phyloP scores from a whole-genome alignment of 768 basidiomycete species.

The Rhodocollybia butyracea region DNA sequence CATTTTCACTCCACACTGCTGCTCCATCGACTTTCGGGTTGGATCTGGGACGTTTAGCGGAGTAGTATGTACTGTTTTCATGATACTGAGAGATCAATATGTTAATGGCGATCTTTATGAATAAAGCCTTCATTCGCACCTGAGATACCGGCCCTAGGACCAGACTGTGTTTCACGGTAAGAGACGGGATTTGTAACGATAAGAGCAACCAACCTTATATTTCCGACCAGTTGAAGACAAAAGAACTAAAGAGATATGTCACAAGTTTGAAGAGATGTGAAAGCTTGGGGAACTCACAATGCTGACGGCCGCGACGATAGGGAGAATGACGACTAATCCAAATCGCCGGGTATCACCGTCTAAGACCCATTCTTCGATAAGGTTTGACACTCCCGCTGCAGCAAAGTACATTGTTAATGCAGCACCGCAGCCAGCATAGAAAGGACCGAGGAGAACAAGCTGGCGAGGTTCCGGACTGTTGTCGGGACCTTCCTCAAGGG shows the following conservation, averaged over 20 bases:
- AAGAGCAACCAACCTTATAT: too few species aligned
- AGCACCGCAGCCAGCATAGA: slow-evolving; percentile 67
- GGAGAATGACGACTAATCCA: slow-evolving; percentile 58
- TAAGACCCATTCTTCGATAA: slow-evolving; percentile 65
- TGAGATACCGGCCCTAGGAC: too few species aligned
- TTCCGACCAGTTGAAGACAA: slow-evolving; percentile 66
- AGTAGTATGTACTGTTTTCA: slow-evolving; percentile 54
- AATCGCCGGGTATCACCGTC: slow-evolving; percentile 66
- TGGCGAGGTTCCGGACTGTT: slow-evolving; percentile 25
- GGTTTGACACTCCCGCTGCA: slow-evolving; percentile 52
- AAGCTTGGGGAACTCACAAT: slow-evolving; percentile 43
- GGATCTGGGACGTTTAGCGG: slow-evolving; percentile 1
- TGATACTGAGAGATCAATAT: too few species aligned
- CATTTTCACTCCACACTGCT: background rate
- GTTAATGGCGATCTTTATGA: too few species aligned
- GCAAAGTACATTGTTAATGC: slow-evolving; percentile 64
- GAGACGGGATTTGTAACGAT: too few species aligned
- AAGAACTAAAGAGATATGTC: slow-evolving; percentile 54
- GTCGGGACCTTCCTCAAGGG: background rate
- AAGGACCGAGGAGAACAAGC: slow-evolving; percentile 58
- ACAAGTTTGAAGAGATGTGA: background rate
- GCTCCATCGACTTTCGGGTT: slow-evolving; percentile 1
- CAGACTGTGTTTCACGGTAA: too few species aligned
- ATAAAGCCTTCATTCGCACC: too few species aligned
- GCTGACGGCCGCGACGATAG: slow-evolving; percentile 75